These are phyloP conservation scores for Dioszegia aurantiaca DNA, from an alignment of 768 basidiomycete species.

Conservation along the genomic window DNA sequence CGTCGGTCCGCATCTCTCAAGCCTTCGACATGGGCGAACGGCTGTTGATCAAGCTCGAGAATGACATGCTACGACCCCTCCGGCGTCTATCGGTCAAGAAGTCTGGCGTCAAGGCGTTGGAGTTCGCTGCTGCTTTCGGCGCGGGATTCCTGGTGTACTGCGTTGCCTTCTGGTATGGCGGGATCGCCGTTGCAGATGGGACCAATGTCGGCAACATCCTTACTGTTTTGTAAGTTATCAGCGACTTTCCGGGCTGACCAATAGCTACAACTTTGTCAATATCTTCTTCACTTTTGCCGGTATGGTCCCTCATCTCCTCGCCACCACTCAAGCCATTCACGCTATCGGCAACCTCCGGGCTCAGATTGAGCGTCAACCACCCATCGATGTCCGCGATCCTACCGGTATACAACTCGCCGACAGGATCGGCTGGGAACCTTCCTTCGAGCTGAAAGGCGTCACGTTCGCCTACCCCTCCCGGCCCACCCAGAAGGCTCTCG, in stretches of 20 bases:
- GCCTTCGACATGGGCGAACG: slow-evolving; percentile 31
- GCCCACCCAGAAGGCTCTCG: slow-evolving; percentile 32
- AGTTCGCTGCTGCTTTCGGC: slow-evolving; percentile 28
- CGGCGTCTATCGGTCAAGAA: slow-evolving; percentile 18
- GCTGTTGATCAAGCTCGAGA: slow-evolving; percentile 21
- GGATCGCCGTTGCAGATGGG: slow-evolving; percentile 32
- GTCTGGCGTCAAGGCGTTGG: slow-evolving; percentile 23
- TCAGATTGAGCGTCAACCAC: slow-evolving; percentile 43
- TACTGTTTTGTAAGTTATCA: slow-evolving; percentile 29
- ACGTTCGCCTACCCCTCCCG: slow-evolving; percentile 49
- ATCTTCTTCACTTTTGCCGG: slow-evolving; percentile 40
- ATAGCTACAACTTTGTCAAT: slow-evolving; percentile 13
- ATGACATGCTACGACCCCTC: slow-evolving; percentile 24
- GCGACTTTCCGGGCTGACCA: not conserved
- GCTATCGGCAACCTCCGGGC: slow-evolving; percentile 31
- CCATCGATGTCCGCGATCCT: slow-evolving; percentile 39
- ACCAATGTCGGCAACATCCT: slow-evolving; percentile 35
- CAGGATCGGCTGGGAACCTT: slow-evolving; percentile 16
- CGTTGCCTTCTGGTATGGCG: slow-evolving; percentile 41
- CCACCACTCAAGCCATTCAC: slow-evolving; percentile 35
- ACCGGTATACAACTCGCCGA: slow-evolving; percentile 25
- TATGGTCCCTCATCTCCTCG: slow-evolving; percentile 44
- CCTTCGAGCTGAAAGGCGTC: slow-evolving; percentile 43
- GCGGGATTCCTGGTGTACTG: slow-evolving; percentile 33
- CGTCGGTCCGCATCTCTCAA: slow-evolving; percentile 42